Conservation (phyloP, 2,329 filamentous ascomycete genomes). For the Emergomyces orientalis region DNA sequence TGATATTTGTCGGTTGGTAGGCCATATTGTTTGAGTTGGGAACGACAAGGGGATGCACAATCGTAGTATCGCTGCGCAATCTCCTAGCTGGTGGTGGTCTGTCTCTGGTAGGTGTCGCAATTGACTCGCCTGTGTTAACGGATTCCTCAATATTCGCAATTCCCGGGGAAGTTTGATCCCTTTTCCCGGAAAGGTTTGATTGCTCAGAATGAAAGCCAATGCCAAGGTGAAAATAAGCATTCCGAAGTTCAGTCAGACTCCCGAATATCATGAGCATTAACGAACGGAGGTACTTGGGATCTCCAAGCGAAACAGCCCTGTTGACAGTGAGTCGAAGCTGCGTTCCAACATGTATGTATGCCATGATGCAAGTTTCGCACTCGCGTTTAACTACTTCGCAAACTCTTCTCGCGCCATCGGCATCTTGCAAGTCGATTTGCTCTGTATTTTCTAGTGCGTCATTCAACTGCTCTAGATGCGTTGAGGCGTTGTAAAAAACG, state of each 20-base stretch:
- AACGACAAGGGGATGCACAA: slow-evolving; percentile 37
- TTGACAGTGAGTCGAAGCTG: slow-evolving; percentile 41
- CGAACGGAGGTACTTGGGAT: slow-evolving; percentile 49
- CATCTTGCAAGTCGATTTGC: slow-evolving; percentile 42
- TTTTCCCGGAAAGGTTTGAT: slow-evolving; percentile 16
- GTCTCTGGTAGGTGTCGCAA: slow-evolving; percentile 41
- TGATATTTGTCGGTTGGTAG: slow-evolving; percentile 22
- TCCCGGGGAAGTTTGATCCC: slow-evolving; percentile 17
- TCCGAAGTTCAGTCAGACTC: slow-evolving; percentile 50
- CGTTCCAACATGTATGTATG: slow-evolving; percentile 41
- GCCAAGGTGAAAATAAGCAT: slow-evolving; percentile 48
- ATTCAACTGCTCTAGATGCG: slow-evolving; percentile 48
- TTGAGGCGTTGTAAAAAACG: slow-evolving; percentile 47
- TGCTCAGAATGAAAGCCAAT: slow-evolving; percentile 22
- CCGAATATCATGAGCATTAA: slow-evolving; percentile 51
- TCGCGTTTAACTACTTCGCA: slow-evolving; percentile 38
- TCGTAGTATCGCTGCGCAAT: slow-evolving; percentile 43
- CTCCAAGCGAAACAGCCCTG: slow-evolving; percentile 47
- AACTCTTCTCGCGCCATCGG: slow-evolving; percentile 35
- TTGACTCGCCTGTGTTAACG: slow-evolving; percentile 24
- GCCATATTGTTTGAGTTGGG: slow-evolving; percentile 18
- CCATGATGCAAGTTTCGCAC: slow-evolving; percentile 42
- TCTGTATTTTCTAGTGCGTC: slow-evolving; percentile 45
- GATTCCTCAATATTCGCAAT: slow-evolving; percentile 23
- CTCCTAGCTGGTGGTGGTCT: slow-evolving; percentile 36